Evolutionary conservation across 2,329 filamentous ascomycete species (phyloP), one percentile per base, ranked within the genome.

Genomic region (Clonostachys byssicola): DNA sequence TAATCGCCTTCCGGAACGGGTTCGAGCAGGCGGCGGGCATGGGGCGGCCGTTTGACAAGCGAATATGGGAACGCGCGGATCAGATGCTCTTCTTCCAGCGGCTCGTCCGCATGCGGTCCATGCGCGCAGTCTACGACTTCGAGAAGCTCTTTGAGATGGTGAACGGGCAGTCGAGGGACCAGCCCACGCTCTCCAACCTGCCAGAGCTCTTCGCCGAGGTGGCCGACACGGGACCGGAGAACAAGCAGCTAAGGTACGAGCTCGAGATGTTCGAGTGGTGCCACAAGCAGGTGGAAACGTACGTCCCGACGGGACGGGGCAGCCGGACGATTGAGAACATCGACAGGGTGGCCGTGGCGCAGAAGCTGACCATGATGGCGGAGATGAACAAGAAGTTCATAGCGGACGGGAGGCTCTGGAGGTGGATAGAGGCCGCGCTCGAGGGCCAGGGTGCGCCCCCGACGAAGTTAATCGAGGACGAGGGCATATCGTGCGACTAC

Each of bases 381-480:
- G 48, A 50, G 42, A 38, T 47, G 12, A 50, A 50, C 33, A 42
- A 17, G n/a, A 14, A 18, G 13, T 50, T 50, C 39, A 7, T 50
- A 5, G 48, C 48, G 20, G 41, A 45, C 42, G 13, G 17, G 35
- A 50, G 30, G 36, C 36, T 50, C 18, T 50, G 48, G 48, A 40
- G 20, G 42, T 50, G 48, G 48, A 33, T 50, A 30, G 23, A 30
- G 23, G 23, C 23, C 40, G 46, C 40, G 23, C 9, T 30, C 3
- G 23, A 30, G 23, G 23, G 23, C 23, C 23, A 30, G 23, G 23
- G 23, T 10, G 23, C 23, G 23, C 23, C 23, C 6, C 23, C 23
- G 23, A 30, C 23, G 23, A 30, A 4, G 23, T 4, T 30, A 30
- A 30, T 30, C 23, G 23, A 30, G 23, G 23, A 30, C 10, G 23